Percentiles rank a stretch among this genome's conserved stretches.
Conservation (phyloP, 2,329 filamentous ascomycete species). For the Scleromitrula shiraiana region DNA sequence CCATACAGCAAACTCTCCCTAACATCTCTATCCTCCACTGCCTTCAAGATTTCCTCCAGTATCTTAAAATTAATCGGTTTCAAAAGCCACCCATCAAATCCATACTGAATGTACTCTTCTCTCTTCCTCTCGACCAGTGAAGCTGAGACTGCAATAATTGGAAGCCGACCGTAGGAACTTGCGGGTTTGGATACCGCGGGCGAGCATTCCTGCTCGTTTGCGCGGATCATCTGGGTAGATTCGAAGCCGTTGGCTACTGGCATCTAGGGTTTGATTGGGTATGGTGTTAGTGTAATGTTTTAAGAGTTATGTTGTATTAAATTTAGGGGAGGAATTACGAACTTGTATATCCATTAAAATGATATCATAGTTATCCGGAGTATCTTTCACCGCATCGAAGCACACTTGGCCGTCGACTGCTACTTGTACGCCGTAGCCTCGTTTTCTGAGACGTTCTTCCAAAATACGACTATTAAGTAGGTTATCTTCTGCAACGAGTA, state of each 20-base stretch:
- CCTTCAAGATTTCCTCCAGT: slow-evolving; percentile 58
- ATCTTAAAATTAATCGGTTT: slow-evolving; percentile 80
- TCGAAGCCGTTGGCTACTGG: slow-evolving; percentile 79
- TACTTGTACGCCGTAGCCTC: slow-evolving; percentile 62
- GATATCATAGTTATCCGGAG: slow-evolving; percentile 59
- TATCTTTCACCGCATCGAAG: slow-evolving; percentile 58
- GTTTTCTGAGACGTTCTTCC: slow-evolving; percentile 69
- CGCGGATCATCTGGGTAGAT: slow-evolving; percentile 76
- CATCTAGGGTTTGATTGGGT: slow-evolving; percentile 52
- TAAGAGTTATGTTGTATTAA: not conserved
- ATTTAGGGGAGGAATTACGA: slow-evolving; percentile 26
- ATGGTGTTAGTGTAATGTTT: not conserved
- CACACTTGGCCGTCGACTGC: slow-evolving; percentile 83
- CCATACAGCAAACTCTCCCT: slow-evolving; percentile 59
- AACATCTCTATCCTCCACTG: slow-evolving; percentile 54
- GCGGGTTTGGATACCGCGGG: slow-evolving; percentile 35
- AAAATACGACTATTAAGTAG: slow-evolving; percentile 79
- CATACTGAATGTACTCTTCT: slow-evolving; percentile 62
- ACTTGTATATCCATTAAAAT: slow-evolving; percentile 93
- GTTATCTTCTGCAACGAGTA: slow-evolving; percentile 82
- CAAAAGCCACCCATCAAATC: slow-evolving; percentile 86
- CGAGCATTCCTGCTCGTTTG: slow-evolving; percentile 47
- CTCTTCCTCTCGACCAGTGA: slow-evolving; percentile 60
- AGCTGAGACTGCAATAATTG: slow-evolving; percentile 82
- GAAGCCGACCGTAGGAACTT: slow-evolving; percentile 54